These are phyloP conservation scores for Candida ipomoeae DNA, from an alignment of 805 yeast species.

Conservation along the genomic window DNA sequence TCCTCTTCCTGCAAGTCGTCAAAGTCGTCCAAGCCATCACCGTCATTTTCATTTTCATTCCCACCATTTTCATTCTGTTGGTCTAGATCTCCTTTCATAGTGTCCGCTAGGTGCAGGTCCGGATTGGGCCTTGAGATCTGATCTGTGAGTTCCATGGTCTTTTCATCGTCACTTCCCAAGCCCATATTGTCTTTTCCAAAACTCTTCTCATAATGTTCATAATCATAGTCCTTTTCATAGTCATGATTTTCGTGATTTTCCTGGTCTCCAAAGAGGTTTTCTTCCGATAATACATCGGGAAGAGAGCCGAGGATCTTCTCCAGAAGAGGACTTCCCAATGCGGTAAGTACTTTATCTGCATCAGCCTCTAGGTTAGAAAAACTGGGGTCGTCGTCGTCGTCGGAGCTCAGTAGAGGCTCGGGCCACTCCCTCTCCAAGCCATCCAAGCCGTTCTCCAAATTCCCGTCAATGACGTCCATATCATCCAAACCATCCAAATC, in stretches of 20 bases:
- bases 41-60: neutral
- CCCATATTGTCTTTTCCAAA: neutral
- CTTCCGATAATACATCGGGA: constrained; percentile 6
- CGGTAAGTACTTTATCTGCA: constrained; percentile 15
- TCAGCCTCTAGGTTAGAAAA: constrained; percentile 18
- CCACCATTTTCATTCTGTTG: neutral
- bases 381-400: constrained; percentile 10
- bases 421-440: neutral
- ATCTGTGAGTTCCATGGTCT: constrained; percentile 30
- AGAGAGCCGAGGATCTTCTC: constrained; percentile 5
- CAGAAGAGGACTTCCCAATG: constrained; percentile 4
- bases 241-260: too few species aligned
- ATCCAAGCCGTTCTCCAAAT: neutral
- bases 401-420: constrained; percentile 6
- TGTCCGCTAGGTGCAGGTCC: neutral
- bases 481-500: too few species aligned
- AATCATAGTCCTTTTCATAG: too few species aligned
- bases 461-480: too few species aligned
- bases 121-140: constrained; percentile 8
- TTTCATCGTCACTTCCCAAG: constrained; percentile 13
- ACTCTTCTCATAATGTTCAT: neutral
- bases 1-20: constrained; percentile 9
- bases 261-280: neutral
- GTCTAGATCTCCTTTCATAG: neutral
- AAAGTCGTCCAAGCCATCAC: too few species aligned